Base-by-base conservation (phyloP, 2,329 filamentous ascomycete species). In the Juglanconis oblonga region DNA sequence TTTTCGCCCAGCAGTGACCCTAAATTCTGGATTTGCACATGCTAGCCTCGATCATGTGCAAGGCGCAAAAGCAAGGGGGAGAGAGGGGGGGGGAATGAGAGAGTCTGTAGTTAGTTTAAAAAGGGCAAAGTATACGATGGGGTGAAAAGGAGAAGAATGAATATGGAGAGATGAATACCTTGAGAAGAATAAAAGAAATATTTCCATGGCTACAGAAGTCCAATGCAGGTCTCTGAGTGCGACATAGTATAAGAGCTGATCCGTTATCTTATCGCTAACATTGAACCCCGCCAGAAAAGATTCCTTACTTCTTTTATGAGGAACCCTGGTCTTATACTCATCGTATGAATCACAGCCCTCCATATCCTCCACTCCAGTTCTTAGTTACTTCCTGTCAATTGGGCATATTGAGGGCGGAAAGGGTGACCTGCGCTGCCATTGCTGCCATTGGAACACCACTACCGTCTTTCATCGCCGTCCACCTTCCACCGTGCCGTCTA, bases 321-420 rank as follows among this genome's bases (percentile, higher is more conserved):
- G 10, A 14, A 42, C n/a, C 38, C 33, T 53, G 57, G 40, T 59
- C 52, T 35, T 53, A 48, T 51, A 33, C 32, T 29, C 33, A 31
- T 48, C 48, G 50, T 55, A 56, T 61, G 61, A 61, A 36, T 57
- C 58, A 61, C 48, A 61, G 50, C 53, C 33, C 48, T 55, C 51
- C 17, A 17, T 13, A 33, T 53, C 48, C 47, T 47, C 38, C 49
- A 54, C 31, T 57, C 31, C 61, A 58, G 55, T 54, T 51, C 31
- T 29, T 33, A 14, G 32, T 29, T 33, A 14, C 33, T 48, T 36
- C 35, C 47, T 51, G 57, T 62, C 58, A 57, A 62, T 57, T 61
- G 61, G 61, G 61, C 52, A 59, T 60, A 57, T 49, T 49, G 52
- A 60, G 58, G 58, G 55, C 58, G 58, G 58, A 56, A 56, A 60